Evolutionary conservation across 176 grass and related monocot species (phyloP).

Genomic region (Bolboschoenus planiculmis): DNA sequence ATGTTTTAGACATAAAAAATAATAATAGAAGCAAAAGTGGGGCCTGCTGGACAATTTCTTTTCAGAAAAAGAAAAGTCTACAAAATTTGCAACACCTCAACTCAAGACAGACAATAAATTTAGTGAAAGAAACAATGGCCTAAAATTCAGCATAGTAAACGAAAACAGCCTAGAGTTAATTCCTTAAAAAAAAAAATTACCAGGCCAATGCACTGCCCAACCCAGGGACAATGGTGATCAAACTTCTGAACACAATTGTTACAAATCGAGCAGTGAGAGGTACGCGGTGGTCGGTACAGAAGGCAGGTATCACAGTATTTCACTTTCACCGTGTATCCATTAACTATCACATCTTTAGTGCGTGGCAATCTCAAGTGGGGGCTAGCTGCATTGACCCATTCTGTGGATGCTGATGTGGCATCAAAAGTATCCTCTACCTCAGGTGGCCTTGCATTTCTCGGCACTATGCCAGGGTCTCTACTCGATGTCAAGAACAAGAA

Average conservation of each 20-base stretch:
- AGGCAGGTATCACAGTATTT: constrained; percentile 94
- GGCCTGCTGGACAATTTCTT: background rate
- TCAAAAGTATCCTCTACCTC: constrained; percentile 11
- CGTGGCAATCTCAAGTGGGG: constrained; percentile 60
- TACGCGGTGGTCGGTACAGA: constrained; percentile 68
- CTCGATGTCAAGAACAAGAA: constrained; percentile 78
- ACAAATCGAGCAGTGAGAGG: constrained; percentile 81
- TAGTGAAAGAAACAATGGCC: background rate
- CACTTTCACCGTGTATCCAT: constrained; percentile 53
- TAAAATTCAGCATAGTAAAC: background rate
- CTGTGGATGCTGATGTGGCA: constrained; percentile 35
- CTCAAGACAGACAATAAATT: background rate
- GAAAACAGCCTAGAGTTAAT: background rate
- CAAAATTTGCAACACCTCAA: background rate
- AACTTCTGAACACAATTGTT: constrained; percentile 90
- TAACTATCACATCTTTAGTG: constrained; percentile 53
- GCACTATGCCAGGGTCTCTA: constrained; percentile 88
- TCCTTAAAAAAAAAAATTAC: constrained; percentile 13
- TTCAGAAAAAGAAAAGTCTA: background rate
- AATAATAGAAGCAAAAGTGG: background rate
- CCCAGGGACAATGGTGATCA: constrained; percentile 98
- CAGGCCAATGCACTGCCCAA: constrained; percentile 88
- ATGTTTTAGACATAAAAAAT: background rate
- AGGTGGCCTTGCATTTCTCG: constrained; percentile 51
- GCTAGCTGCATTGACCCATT: constrained; percentile 62